phyloP scores from a whole-genome alignment of 192 early-diverging fungal genomes.

The Backusella tarrabulga region DNA sequence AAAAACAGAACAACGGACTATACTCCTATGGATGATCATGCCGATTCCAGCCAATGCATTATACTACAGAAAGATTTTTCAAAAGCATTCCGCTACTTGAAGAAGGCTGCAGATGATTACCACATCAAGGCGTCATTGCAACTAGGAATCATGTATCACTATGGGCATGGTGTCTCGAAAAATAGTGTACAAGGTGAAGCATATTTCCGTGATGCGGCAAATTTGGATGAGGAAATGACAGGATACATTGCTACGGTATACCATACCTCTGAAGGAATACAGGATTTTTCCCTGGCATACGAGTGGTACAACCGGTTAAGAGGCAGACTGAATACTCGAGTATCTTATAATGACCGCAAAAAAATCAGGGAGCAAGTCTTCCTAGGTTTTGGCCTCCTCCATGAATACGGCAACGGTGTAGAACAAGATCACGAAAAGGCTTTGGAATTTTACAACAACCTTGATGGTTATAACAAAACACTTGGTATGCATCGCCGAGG shows the following conservation, averaged over 20 bases:
- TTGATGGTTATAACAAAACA: not conserved
- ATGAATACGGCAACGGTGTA: not conserved
- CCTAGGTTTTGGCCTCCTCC: not conserved
- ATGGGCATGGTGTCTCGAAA: not conserved
- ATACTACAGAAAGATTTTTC: not conserved
- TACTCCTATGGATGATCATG: not conserved
- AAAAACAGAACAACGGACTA: not conserved
- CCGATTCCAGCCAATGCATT: not conserved
- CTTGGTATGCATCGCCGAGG: not conserved
- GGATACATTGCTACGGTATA: not conserved
- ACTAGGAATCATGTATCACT: not conserved
- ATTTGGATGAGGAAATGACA: not conserved
- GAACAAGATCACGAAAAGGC: not conserved
- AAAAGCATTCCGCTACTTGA: not conserved
- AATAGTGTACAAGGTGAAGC: not conserved
- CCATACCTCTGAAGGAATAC: not conserved
- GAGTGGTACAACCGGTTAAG: not conserved
- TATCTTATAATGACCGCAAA: not conserved
- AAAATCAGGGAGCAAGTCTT: not conserved
- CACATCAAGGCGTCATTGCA: not conserved
- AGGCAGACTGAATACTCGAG: not conserved
- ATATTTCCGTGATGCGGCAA: not conserved
- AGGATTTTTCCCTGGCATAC: not conserved
- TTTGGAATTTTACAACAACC: not conserved
- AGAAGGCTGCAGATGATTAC: not conserved